phyloP scores from a whole-genome alignment of 2,329 filamentous ascomycete species.

The Lanzia echinophila region DNA sequence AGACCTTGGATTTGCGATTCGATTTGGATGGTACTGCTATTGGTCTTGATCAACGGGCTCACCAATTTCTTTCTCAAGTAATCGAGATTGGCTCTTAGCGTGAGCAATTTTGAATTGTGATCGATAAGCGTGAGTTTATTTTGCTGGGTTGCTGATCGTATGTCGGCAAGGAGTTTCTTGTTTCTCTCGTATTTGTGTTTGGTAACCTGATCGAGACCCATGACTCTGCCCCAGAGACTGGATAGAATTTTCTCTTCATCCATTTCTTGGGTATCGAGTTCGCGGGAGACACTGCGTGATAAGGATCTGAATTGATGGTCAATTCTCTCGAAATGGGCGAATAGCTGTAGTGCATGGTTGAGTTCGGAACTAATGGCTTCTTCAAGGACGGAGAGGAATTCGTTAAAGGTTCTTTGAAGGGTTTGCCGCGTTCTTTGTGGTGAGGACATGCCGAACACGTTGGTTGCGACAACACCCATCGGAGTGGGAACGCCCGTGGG shows the following conservation, averaged over 20 bases:
- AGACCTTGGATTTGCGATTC: slow-evolving; percentile 82
- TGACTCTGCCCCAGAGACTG: slow-evolving; percentile 76
- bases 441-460: slow-evolving; percentile 71
- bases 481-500: slow-evolving; percentile 52
- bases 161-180: slow-evolving; percentile 66
- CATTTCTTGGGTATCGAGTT: slow-evolving; percentile 74
- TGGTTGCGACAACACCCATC: slow-evolving; percentile 61
- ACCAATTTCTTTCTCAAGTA: slow-evolving; percentile 77
- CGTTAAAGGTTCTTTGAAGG: slow-evolving; percentile 79
- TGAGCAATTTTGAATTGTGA: slow-evolving; percentile 77
- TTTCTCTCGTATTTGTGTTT: slow-evolving; percentile 93
- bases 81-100: slow-evolving; percentile 81
- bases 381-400: slow-evolving; percentile 81
- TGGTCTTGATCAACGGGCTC: slow-evolving; percentile 69
- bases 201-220: slow-evolving; percentile 66
- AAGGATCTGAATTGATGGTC: slow-evolving; percentile 87
- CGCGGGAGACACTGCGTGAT: slow-evolving; percentile 76
- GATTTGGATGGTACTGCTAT: slow-evolving; percentile 63
- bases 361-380: slow-evolving; percentile 83
- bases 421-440: slow-evolving; percentile 75
- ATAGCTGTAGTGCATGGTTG: slow-evolving; percentile 70
- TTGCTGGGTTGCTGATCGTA: slow-evolving; percentile 74
- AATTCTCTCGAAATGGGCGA: slow-evolving; percentile 84
- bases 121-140: slow-evolving; percentile 84
- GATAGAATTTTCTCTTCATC: slow-evolving; percentile 75